Evolutionary conservation across 108 stramenopile genomes (phyloP), one percentile per base, ranked within the genome.

Genomic region (Hondaea fermentalgiana): DNA sequence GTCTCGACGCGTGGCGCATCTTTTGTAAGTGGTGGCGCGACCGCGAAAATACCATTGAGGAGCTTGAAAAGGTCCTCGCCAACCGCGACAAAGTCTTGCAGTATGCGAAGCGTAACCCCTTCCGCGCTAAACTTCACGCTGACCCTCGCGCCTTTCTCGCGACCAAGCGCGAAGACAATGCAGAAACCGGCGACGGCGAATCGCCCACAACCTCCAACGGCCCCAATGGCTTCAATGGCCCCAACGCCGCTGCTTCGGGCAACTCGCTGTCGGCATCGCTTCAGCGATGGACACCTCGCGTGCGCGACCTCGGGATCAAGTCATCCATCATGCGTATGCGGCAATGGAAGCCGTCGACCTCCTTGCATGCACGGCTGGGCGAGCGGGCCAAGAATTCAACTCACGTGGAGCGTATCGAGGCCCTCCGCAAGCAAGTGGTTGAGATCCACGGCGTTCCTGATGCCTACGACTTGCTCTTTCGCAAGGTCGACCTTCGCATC

Each of bases 381-480:
- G 76, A 83, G 51, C 45, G 76, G n/a, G 76, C 76, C 10, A 83
- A 83, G 76, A 53, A 21, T 23, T 83, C 76, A 12, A 83, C 76
- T 0, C 76, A 83, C 28, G 49, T 83, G 45, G 76, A 53, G 25
- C 76, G 76, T 3, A 53, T 83, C 51, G 76, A 83, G 28, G 76
- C 49, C 17, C n/a, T 83, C 43, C 76, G 76, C n/a, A 53, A 83
- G 25, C 23, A 53, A 23, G 49, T 83, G n/a, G 1, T 23, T 6
- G 76, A 47, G 49, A 53, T 28, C 25, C 76, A 83, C 76, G 76
- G 76, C n/a, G 51, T 53, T 6, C 76, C 76, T 21, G 76, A 83
- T 23, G 76, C 76, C 51, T 83, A 83, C 51, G 76, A 83, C n/a
- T 45, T 83, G 19, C 76, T 83, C 25, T 83, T 83, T 23, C 76